Base-by-base conservation (phyloP, 179 eudicot species). In the Nepenthes alata region DNA sequence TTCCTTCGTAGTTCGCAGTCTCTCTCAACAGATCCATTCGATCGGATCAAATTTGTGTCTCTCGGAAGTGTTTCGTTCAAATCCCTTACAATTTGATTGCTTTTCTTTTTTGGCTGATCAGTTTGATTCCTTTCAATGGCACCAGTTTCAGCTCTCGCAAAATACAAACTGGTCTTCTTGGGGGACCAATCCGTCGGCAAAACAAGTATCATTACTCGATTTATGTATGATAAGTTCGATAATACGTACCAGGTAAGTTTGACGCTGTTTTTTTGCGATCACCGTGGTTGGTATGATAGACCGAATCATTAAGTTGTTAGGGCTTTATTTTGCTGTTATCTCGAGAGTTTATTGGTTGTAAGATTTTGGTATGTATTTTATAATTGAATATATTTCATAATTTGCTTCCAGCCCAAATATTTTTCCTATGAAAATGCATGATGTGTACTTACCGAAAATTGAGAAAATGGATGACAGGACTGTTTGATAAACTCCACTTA, bases 181-280 rank as follows among this genome's bases (percentile, higher is more conserved):
- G 95, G 95, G 1, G 95, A 88, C 76, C 95, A 88, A 64, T 88
- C 91, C 2, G 95, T 87, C 14, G 95, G 95, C 2, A 87, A 87
- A 73, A 87, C 95, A 1, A 87, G 95, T 59, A 85, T 87, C 55
- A 87, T 87, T 72, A 87, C 95, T 77, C 86, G 91, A 15, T 87
- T 87, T 64, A 87, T 87, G 91, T 87, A 87, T 71, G 95, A 87
- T 35, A 85, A 87, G 57, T 87, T 87, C 71, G 91, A 87, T 47
- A 86, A 83, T 41, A 86, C 96, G 11, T 88, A 85, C 67, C 89
- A 88, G 90, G 96, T 88, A 63, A 48, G 36, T 57, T 36, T 13
- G n/a, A 3, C 4, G n/a, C 10, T 50, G n/a, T 8, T 50, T 7
- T 11, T 50, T 50, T 11, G 15, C 2, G 11, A 13, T 13, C 15